Conservation (phyloP, 129 eudicot species). For the Chrysanthemum lavandulifolium region DNA sequence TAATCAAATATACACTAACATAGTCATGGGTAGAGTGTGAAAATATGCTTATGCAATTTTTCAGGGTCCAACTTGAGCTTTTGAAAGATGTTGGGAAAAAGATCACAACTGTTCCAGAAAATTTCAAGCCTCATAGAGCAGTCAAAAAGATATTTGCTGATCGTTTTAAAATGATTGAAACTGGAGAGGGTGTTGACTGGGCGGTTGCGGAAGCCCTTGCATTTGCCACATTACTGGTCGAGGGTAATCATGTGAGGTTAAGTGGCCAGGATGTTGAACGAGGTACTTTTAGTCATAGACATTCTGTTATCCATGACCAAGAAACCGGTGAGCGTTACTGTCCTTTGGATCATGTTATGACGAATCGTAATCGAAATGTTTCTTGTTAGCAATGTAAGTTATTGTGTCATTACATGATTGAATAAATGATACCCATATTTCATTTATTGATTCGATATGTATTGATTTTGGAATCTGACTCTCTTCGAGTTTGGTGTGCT, state of each 20-base stretch:
- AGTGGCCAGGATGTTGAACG: neutral
- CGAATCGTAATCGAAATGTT: neutral
- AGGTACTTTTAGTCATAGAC: neutral
- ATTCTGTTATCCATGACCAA: neutral
- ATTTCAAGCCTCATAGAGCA: conserved; percentile 68
- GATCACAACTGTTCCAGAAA: conserved; percentile 40
- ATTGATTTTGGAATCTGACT: no score
- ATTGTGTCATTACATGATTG: no score
- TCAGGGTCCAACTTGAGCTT: conserved; percentile 10
- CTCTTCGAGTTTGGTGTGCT: no score
- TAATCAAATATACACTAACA: no score
- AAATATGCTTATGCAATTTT: neutral
- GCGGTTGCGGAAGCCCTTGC: neutral
- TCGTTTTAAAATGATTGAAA: conserved; percentile 75
- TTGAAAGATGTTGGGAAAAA: neutral
- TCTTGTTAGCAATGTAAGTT: neutral
- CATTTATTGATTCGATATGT: no score
- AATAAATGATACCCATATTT: no score
- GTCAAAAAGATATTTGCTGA: conserved; percentile 60
- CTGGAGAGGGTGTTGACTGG: conserved; percentile 63
- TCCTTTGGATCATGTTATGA: neutral
- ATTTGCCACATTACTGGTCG: neutral
- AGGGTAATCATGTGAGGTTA: neutral
- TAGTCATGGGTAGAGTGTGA: no score
- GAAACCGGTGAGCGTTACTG: neutral